Conservation (phyloP, 345 rosid species). For the Leavenworthia alabamica region DNA sequence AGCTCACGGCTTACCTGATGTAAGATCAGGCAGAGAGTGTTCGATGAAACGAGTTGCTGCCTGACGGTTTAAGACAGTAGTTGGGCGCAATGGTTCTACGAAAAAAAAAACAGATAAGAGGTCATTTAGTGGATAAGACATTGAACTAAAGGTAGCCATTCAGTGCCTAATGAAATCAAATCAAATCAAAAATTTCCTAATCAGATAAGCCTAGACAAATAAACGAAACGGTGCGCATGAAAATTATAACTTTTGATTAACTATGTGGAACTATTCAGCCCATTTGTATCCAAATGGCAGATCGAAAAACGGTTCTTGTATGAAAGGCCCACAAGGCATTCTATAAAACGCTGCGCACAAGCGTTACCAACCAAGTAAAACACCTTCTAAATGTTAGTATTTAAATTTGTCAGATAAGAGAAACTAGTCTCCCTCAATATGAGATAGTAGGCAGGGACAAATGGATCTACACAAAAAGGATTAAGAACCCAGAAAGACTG, state of each 20-base stretch:
- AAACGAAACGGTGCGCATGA: not conserved
- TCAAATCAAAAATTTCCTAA: constrained; percentile 8
- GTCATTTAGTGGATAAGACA: constrained; percentile 14
- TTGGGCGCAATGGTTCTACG: constrained; percentile 68
- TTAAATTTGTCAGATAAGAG: not conserved
- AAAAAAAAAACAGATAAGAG: constrained; percentile 17
- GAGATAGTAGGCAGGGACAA: not conserved
- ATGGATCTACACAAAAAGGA: not conserved
- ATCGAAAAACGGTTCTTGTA: not conserved
- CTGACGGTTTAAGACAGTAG: constrained; percentile 64
- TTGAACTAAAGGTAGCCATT: not conserved
- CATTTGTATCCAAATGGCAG: not conserved
- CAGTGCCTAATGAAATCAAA: not conserved
- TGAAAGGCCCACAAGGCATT: not conserved
- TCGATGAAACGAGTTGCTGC: constrained; percentile 87
- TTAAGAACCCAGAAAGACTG: not conserved
- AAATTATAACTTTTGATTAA: not conserved
- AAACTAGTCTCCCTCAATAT: not conserved
- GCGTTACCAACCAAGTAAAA: not conserved
- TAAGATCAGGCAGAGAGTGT: constrained; percentile 85
- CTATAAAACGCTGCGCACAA: not conserved
- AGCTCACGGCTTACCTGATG: constrained; percentile 56
- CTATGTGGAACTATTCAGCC: constrained; percentile 3
- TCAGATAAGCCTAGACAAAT: too few relatives aligned
- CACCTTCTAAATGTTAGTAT: not conserved